A percentile compares a stretch with the other conserved stretches of the same genome.
These are phyloP conservation scores for Tillandsia fasciculata DNA, from an alignment of 176 grass and related monocot genomes.

Conservation along the genomic window DNA sequence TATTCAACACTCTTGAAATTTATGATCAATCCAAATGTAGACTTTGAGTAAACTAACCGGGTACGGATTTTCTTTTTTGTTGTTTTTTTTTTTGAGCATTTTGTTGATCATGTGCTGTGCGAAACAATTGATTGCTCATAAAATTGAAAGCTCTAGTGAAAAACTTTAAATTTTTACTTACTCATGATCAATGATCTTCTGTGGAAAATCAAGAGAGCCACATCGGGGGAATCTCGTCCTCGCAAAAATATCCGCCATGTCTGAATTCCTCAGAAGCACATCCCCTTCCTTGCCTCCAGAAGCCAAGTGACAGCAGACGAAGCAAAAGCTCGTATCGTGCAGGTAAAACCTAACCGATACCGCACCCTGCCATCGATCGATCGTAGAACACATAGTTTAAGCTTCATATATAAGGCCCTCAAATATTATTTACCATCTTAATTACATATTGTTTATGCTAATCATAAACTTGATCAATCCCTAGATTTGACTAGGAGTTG, in stretches of 20 bases:
- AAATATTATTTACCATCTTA: not conserved
- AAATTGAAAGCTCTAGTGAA: no score
- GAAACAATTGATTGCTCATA: no score
- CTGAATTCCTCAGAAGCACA: slow-evolving; percentile 58
- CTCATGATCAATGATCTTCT: slow-evolving; percentile 80
- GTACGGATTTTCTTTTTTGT: no score
- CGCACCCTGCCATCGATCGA: slow-evolving; percentile 43
- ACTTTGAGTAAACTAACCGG: no score
- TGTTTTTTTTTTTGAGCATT: no score
- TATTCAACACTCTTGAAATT: no score
- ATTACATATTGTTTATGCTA: not conserved
- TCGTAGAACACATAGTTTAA: slow-evolving; percentile 4
- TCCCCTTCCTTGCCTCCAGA: slow-evolving; percentile 81
- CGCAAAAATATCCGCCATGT: slow-evolving; percentile 47
- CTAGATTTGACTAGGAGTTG: no score
- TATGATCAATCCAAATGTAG: no score
- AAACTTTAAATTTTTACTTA: slow-evolving; percentile 23
- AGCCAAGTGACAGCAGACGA: slow-evolving; percentile 91
- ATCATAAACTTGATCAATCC: no score
- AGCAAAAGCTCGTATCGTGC: slow-evolving; percentile 76
- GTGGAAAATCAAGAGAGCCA: slow-evolving; percentile 39
- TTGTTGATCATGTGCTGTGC: no score
- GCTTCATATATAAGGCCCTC: not conserved
- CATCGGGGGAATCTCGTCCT: slow-evolving; percentile 47
- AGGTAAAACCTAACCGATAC: slow-evolving; percentile 70